phyloP scores from a whole-genome alignment of 2,329 filamentous ascomycete genomes.

The Diaporthe helianthi region DNA sequence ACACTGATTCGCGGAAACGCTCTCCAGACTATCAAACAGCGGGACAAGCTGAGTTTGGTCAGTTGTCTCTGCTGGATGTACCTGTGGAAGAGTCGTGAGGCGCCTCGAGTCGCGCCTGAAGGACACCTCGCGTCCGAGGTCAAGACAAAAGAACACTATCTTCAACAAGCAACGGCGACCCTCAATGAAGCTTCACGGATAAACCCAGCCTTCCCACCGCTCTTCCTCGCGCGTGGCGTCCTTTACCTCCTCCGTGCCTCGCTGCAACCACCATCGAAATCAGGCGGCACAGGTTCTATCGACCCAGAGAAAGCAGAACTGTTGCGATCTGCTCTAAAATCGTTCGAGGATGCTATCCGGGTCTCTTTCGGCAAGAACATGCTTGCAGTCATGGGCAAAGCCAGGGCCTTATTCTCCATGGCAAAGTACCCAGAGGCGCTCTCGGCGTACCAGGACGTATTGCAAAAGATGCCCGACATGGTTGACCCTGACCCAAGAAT shows the following conservation, averaged over 20 bases:
- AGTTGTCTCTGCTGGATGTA: conserved; percentile 91
- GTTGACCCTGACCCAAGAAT: conserved; percentile 94
- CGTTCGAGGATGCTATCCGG: conserved; percentile 91
- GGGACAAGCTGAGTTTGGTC: conserved; percentile 85
- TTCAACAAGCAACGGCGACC: conserved; percentile 87
- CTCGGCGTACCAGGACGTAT: conserved; percentile 83
- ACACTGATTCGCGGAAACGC: conserved; percentile 77
- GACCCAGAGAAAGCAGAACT: conserved; percentile 81
- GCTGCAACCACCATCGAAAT: conserved; percentile 76
- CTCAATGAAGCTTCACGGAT: conserved; percentile 96
- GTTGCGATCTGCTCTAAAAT: conserved; percentile 84
- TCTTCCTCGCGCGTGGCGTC: conserved; percentile 90
- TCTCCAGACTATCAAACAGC: conserved; percentile 72
- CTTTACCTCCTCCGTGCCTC: conserved; percentile 88
- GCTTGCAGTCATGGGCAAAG: conserved; percentile 89
- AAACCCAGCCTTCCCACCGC: conserved; percentile 88
- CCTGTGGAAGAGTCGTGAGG: conserved; percentile 85
- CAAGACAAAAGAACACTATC: conserved; percentile 91
- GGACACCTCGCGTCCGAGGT: conserved; percentile 71
- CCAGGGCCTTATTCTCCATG: conserved; percentile 84
- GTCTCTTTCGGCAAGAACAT: conserved; percentile 87
- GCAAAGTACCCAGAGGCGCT: conserved; percentile 86
- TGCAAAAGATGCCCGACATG: conserved; percentile 85
- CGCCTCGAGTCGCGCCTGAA: conserved; percentile 68
- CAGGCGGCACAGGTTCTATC: conserved; percentile 64